phyloP scores from a whole-genome alignment of 176 grass and related monocot species.

The Triticum aestivum region DNA sequence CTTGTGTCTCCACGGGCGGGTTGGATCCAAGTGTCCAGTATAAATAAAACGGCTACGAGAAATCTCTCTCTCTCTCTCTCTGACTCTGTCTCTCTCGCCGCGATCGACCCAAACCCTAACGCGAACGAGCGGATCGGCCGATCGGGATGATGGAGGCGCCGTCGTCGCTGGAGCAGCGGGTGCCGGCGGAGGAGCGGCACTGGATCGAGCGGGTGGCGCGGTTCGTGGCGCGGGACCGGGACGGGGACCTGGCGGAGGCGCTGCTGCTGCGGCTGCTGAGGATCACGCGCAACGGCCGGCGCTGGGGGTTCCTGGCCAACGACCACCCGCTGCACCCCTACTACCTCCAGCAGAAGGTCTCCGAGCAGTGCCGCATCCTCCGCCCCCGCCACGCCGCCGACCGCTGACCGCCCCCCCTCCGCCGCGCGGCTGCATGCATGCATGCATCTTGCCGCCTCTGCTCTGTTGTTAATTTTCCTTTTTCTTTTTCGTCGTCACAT shows the following conservation, averaged over 20 bases:
- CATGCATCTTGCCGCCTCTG: neutral
- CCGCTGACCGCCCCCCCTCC: neutral
- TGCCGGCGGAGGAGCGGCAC: conserved; percentile 57
- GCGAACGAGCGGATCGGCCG: too few relatives aligned
- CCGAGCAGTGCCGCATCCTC: conserved; percentile 70
- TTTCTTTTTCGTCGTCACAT: neutral
- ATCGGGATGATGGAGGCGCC: conserved; percentile 27
- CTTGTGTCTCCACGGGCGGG: neutral
- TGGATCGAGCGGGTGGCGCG: conserved; percentile 68
- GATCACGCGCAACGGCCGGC: conserved; percentile 63
- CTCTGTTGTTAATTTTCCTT: neutral
- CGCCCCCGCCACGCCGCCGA: conserved; percentile 39
- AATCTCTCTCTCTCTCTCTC: neutral
- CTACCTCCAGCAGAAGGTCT: conserved; percentile 76
- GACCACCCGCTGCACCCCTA: conserved; percentile 72
- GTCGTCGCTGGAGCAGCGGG: conserved; percentile 26
- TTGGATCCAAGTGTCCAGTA: neutral
- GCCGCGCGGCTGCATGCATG: too few relatives aligned
- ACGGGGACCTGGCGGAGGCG: conserved; percentile 55
- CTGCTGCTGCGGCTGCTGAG: conserved; percentile 56
- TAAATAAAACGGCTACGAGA: neutral
- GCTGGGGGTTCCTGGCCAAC: conserved; percentile 67
- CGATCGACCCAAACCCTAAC: neutral
- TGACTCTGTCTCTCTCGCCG: neutral
- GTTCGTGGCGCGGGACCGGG: conserved; percentile 60